Base-by-base conservation (phyloP, 2,329 filamentous ascomycete genomes). In the Metarhizium robertsii region DNA sequence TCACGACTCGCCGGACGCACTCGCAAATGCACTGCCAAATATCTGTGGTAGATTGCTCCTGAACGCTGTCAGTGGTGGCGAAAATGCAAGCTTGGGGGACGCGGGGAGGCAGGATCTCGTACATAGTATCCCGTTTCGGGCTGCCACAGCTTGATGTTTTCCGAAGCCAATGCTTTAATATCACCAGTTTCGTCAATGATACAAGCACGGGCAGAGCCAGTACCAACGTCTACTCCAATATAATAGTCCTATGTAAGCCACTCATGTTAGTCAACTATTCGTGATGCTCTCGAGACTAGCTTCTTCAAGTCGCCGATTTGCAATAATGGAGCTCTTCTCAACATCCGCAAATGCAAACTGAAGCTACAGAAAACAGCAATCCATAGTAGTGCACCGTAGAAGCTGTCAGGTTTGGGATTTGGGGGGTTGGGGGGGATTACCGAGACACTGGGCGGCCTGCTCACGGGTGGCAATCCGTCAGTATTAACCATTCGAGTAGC, bases 21-120 rank as follows among this genome's bases (percentile, higher is more conserved):
- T 84, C 80, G 75, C 92, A 96, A 69, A 99, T 96, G 72, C 90
- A 92, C 60, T 85, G 81, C 94, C 94, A 99, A 67, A 99, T 99
- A 71, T 99, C 90, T 52, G 85, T 89, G 0, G 94, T 97, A 16
- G 92, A 97, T 92, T 99, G 94, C 77, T 99, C 94, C 91, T 77
- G 57, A 18, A 45, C 4, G 30, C 49, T 29, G 53, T 38, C 2
- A 51, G 45, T 18, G 29, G 8, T 30, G 11, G 51, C 63, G 11
- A 67, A 58, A 34, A 49, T 14, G 14, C 25, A 29, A 25, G 6
- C 50, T 29, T 1, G 30, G 18, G 45, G 10, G 4, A 25, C 5
- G 11, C 18, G 42, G 7, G 36, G 13, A 16, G 13, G 25, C n/a
- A 36, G 40, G 43, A 40, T n/a, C 18, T 52, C 79, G 50, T 73